Evolutionary conservation across 1,139 yeast genomes (phyloP).

Genomic region (Protomyces macrosporus): DNA sequence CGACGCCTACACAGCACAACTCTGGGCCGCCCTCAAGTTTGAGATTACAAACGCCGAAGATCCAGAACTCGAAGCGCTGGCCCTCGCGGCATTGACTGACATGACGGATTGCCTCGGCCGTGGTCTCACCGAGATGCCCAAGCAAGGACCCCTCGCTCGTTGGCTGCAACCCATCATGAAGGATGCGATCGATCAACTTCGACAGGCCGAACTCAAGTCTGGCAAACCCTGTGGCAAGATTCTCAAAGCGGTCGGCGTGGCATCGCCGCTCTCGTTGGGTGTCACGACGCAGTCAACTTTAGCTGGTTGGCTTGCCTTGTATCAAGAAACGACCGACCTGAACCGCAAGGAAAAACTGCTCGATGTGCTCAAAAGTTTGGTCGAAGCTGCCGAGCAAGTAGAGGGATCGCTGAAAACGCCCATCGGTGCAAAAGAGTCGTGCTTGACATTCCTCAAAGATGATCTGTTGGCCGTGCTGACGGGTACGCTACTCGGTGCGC

Average conservation of each 20-base stretch:
- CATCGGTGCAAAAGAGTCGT: slow-evolving; percentile 48
- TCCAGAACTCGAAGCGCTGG: slow-evolving; percentile 42
- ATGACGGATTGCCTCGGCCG: slow-evolving; percentile 41
- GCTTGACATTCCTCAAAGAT: slow-evolving; percentile 52
- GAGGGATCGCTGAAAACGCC: background rate
- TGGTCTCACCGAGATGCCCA: slow-evolving; percentile 40
- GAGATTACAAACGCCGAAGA: slow-evolving; percentile 68
- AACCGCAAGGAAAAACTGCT: slow-evolving; percentile 58
- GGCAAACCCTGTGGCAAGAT: slow-evolving; percentile 57
- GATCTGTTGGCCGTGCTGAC: slow-evolving; percentile 46
- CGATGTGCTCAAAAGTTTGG: slow-evolving; percentile 48
- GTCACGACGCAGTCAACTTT: slow-evolving; percentile 44
- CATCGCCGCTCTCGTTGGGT: slow-evolving; percentile 46
- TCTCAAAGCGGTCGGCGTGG: slow-evolving; percentile 53
- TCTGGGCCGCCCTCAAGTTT: slow-evolving; percentile 86
- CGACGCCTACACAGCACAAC: slow-evolving; percentile 57
- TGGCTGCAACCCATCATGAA: slow-evolving; percentile 41
- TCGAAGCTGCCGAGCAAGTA: slow-evolving; percentile 40
- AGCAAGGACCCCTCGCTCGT: slow-evolving; percentile 31
- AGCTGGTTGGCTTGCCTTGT: slow-evolving; percentile 40
- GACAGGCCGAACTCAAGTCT: slow-evolving; percentile 49
- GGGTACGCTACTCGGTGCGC: slow-evolving; percentile 58
- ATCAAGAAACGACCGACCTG: slow-evolving; percentile 41
- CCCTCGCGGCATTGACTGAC: slow-evolving; percentile 48
- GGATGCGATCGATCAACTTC: slow-evolving; percentile 57